These are phyloP conservation scores for Podospora bellae-mahoneyi DNA, from an alignment of 495 filamentous ascomycete species.

Conservation along the genomic window DNA sequence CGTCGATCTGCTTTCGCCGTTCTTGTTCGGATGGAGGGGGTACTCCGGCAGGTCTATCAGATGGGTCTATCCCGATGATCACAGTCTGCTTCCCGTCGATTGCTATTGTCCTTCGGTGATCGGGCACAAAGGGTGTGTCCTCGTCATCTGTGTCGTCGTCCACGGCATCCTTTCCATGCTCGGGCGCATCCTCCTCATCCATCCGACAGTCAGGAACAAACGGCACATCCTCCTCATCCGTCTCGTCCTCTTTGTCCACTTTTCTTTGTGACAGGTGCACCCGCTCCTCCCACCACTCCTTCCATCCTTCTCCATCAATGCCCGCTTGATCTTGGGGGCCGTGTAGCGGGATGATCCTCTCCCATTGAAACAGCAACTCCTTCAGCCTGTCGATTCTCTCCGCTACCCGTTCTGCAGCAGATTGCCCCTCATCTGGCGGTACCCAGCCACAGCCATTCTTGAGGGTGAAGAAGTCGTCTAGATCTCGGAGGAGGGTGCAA, in stretches of 20 bases:
- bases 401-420: background rate
- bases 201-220: background rate
- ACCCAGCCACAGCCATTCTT: background rate
- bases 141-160: background rate
- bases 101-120: background rate
- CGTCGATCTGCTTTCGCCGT: background rate
- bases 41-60: too few species aligned
- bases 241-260: background rate
- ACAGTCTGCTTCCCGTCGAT: background rate
- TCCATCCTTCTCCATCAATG: background rate
- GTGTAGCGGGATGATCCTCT: background rate
- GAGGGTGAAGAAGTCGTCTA: constrained; percentile 28
- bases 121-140: background rate
- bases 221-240: background rate
- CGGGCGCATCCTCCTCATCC: background rate
- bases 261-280: background rate
- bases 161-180: background rate
- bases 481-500: constrained; percentile 31
- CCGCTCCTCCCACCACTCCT: background rate
- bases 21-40: background rate
- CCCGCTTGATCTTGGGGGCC: background rate
- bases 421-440: background rate
- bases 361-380: background rate
- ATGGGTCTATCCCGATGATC: background rate
- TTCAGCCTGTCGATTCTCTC: background rate